phyloP scores from a whole-genome alignment of 2,329 filamentous ascomycete genomes.

The Cadophora gregata region DNA sequence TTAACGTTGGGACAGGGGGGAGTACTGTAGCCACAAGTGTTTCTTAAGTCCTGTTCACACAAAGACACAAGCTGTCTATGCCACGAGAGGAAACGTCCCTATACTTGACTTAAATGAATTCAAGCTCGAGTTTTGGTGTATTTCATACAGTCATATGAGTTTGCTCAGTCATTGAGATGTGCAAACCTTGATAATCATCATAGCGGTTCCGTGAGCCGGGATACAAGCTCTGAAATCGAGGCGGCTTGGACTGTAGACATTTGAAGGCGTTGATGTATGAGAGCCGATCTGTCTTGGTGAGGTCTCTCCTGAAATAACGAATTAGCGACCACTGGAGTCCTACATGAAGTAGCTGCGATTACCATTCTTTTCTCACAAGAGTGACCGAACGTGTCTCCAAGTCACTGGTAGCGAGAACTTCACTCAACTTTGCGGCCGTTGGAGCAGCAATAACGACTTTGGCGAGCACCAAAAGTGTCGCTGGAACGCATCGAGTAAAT shows the following conservation, averaged over 20 bases:
- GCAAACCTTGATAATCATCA: slow-evolving; percentile 22
- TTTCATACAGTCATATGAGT: slow-evolving; percentile 20
- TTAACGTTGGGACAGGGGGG: no score
- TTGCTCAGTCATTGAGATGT: slow-evolving; percentile 17
- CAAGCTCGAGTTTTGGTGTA: not conserved
- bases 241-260: slow-evolving; percentile 21
- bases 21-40: slow-evolving; percentile 6
- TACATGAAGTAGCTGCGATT: not conserved
- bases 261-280: slow-evolving; percentile 20
- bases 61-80: slow-evolving; percentile 5
- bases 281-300: slow-evolving; percentile 16
- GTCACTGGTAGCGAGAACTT: not conserved
- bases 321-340: not conserved
- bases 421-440: not conserved
- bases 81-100: slow-evolving; percentile 16
- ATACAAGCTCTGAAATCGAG: slow-evolving; percentile 10
- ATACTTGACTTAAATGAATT: not conserved
- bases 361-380: slow-evolving; percentile 23
- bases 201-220: slow-evolving; percentile 16
- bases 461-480: slow-evolving; percentile 19
- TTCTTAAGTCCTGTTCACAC: slow-evolving; percentile 16
- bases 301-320: slow-evolving; percentile 15
- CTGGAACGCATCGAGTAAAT: slow-evolving; percentile 11
- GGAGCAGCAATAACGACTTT: slow-evolving; percentile 12
- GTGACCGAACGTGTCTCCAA: not conserved